These are phyloP conservation scores for Grosmannia penicillata DNA, from an alignment of 2,329 filamentous ascomycete species.

Conservation along the genomic window DNA sequence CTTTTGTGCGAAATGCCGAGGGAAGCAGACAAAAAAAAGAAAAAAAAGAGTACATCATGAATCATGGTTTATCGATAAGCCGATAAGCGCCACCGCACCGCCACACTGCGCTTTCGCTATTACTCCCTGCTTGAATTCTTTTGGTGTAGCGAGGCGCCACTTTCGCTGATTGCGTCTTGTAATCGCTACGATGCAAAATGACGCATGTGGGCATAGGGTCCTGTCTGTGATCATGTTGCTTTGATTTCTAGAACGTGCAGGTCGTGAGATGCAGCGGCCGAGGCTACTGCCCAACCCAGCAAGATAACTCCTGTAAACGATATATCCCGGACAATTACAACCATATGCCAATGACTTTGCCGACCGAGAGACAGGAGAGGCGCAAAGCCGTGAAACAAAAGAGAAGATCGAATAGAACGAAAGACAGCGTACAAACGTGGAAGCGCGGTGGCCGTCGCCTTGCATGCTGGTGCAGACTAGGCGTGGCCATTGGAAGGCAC, in stretches of 20 bases:
- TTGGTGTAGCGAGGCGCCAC: too few relatives aligned
- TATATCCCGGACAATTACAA: not conserved
- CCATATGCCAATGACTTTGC: too few relatives aligned
- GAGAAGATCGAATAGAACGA: not conserved
- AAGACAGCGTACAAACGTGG: not conserved
- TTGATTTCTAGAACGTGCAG: not conserved
- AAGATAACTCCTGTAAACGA: not conserved
- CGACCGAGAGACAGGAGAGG: too few relatives aligned
- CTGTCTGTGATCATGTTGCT: too few relatives aligned
- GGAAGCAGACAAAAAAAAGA: not conserved
- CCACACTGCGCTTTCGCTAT: too few relatives aligned
- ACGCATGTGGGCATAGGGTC: too few relatives aligned
- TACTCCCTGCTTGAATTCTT: too few relatives aligned
- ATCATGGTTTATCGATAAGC: not conserved
- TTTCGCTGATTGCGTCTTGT: too few relatives aligned
- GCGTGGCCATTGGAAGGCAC: constrained; percentile 11
- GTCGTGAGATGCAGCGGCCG: too few relatives aligned
- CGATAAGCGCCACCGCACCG: not conserved
- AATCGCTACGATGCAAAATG: too few relatives aligned
- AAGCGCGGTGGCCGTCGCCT: not conserved
- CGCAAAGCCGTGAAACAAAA: not conserved
- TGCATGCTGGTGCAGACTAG: not conserved
- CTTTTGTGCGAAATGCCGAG: not conserved
- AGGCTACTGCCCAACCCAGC: too few relatives aligned
- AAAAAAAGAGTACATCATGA: not conserved